Evolutionary conservation across 306 rosid genomes (phyloP), one percentile per base, ranked within the genome.

Genomic region (Dalbergia oliveri): DNA sequence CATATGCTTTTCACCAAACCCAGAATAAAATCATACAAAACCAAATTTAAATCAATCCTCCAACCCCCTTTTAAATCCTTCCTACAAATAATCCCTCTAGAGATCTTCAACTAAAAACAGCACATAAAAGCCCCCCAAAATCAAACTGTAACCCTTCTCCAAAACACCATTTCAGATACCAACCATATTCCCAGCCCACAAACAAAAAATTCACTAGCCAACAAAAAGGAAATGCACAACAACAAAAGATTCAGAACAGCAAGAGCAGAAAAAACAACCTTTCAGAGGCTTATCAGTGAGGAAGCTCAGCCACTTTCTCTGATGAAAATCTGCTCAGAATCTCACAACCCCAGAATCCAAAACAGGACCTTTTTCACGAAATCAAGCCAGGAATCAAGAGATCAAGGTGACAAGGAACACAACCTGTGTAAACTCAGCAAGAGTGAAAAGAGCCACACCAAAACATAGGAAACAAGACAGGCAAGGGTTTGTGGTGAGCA

Each of bases 241-340:
- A 73, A 61, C 69, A 9, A 14, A n/a, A 15, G 0, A 9, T 16
- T 75, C 64, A 76, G 4, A 79, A 59, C 23, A 44, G 73, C 18
- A 56, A 73, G 41, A 34, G 34, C 10, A 16, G 12, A 63, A 69
- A 13, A 19, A 10, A 79, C 57, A 51, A 6, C 75, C 66, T 65
- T 62, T 51, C 47, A 76, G 67, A 69, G 23, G n/a, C 73, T 80
- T 34, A 76, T 61, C 60, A 75, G 4, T 34, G 65, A 10, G 19
- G 76, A 84, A 76, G 60, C 76, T 62, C 44, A 59, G 76, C 78
- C 58, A 85, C 91, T 87, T 76, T 76, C 79, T 85, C 84, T 80
- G 87, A 39, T 23, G 1, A 84, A 84, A 81, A 81, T 70, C 69
- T 83, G 61, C 56, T 59, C n/a, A 58, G 34, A 73, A 79, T 69